Percentiles rank a stretch among this genome's conserved stretches.
Evolutionary conservation across 306 rosid species (phyloP).

Genomic region (Albizia julibrissin): DNA sequence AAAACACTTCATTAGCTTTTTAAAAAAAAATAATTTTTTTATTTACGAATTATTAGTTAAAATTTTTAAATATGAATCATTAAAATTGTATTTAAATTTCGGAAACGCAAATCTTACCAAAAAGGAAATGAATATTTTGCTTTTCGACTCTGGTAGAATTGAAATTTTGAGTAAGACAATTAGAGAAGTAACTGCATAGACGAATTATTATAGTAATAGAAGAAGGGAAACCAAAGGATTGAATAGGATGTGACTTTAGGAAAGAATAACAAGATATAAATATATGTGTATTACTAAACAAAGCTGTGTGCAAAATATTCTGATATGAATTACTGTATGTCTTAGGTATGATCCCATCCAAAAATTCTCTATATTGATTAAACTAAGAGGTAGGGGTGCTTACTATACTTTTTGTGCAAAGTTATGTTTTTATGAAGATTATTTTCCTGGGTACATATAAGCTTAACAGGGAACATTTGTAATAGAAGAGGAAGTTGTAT

Average conservation of each 20-base stretch:
- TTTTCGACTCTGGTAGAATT: too few relatives aligned
- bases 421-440: background rate
- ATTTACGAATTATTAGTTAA: too few relatives aligned
- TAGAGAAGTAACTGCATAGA: background rate
- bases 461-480: background rate
- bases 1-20: too few relatives aligned
- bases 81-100: too few relatives aligned
- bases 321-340: background rate
- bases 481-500: background rate
- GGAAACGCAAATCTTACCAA: too few relatives aligned
- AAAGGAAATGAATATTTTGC: too few relatives aligned
- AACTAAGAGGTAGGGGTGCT: background rate
- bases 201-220: background rate
- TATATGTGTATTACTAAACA: background rate
- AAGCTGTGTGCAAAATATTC: background rate
- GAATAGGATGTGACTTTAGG: constrained; percentile 12
- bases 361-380: background rate
- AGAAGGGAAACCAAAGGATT: background rate
- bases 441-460: too few relatives aligned
- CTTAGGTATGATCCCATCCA: background rate
- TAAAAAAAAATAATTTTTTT: too few relatives aligned
- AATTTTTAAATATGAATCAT: too few relatives aligned
- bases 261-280: constrained; percentile 4
- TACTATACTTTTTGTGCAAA: background rate
- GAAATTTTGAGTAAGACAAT: background rate